phyloP scores from a whole-genome alignment of 2,329 filamentous ascomycete species.

The Hysterium pulicare region DNA sequence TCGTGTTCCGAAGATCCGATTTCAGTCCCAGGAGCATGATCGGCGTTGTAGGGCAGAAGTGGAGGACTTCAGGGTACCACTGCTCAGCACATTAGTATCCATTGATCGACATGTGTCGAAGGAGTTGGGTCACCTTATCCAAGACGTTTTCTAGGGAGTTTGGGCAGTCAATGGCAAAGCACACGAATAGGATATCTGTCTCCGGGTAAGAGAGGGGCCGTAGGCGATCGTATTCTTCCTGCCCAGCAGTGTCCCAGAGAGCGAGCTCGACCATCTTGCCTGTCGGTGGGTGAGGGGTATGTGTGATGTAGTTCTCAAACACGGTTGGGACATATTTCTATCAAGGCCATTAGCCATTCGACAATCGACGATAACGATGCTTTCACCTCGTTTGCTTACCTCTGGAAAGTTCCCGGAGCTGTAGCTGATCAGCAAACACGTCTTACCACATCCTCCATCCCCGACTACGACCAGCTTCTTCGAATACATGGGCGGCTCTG shows the following conservation, averaged over 20 bases:
- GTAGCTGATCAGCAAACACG: slow-evolving; percentile 96
- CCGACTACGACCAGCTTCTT: slow-evolving; percentile 99
- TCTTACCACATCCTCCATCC: slow-evolving; percentile 97
- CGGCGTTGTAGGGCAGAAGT: slow-evolving; percentile 97
- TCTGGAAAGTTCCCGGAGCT: slow-evolving; percentile 98
- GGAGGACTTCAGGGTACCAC: slow-evolving; percentile 99
- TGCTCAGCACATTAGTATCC: slow-evolving; percentile 42
- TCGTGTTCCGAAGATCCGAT: slow-evolving; percentile 91
- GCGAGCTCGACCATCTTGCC: slow-evolving; percentile 96
- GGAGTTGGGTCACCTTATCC: slow-evolving; percentile 72
- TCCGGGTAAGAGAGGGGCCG: slow-evolving; percentile 96
- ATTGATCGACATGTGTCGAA: slow-evolving; percentile 5
- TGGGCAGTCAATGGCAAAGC: slow-evolving; percentile 98
- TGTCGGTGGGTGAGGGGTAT: slow-evolving; percentile 80
- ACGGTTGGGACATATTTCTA: slow-evolving; percentile 99
- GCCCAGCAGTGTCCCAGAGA: slow-evolving; percentile 96
- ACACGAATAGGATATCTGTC: slow-evolving; percentile 96
- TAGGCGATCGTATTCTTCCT: slow-evolving; percentile 97
- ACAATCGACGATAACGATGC: slow-evolving; percentile 1
- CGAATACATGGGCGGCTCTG: slow-evolving; percentile 87
- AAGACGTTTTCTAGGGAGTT: slow-evolving; percentile 98
- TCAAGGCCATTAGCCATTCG: not conserved
- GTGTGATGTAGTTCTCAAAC: slow-evolving; percentile 99
- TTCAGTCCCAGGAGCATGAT: slow-evolving; percentile 95
- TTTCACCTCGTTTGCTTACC: slow-evolving; percentile 53